phyloP scores from a whole-genome alignment of 768 basidiomycete species.

The Rhizopogon sp. region DNA sequence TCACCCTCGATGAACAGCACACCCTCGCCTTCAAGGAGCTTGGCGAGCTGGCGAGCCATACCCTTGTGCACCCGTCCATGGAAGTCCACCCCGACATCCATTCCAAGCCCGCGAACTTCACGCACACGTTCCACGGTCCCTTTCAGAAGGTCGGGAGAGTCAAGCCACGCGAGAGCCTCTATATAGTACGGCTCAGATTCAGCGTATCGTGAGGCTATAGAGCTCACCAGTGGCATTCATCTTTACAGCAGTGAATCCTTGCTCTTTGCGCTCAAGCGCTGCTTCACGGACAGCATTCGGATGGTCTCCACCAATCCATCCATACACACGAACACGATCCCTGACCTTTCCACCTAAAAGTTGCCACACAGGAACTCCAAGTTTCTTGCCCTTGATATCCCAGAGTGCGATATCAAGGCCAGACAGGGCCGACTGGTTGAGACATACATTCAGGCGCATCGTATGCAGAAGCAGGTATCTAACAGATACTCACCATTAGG shows the following conservation, averaged over 20 bases:
- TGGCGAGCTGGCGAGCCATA: slow-evolving; percentile 65
- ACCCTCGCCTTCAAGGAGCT: slow-evolving; percentile 50
- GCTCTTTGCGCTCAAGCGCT: slow-evolving; percentile 47
- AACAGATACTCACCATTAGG: slow-evolving; percentile 43
- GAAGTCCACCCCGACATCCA: slow-evolving; percentile 68
- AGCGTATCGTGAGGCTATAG: neutral
- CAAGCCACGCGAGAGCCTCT: slow-evolving; percentile 48
- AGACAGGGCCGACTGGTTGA: slow-evolving; percentile 41
- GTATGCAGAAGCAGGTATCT: neutral
- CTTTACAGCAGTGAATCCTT: slow-evolving; percentile 69
- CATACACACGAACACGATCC: slow-evolving; percentile 52
- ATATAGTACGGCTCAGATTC: slow-evolving; percentile 11
- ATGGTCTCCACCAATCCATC: slow-evolving; percentile 50
- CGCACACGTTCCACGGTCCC: slow-evolving; percentile 49
- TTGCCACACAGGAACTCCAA: slow-evolving; percentile 61
- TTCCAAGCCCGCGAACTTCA: slow-evolving; percentile 44
- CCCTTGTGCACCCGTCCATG: slow-evolving; percentile 66
- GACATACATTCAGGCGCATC: neutral
- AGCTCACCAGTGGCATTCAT: slow-evolving; percentile 60
- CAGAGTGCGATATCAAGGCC: slow-evolving; percentile 68
- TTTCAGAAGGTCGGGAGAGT: slow-evolving; percentile 48
- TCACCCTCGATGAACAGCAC: slow-evolving; percentile 65
- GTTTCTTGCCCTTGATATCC: slow-evolving; percentile 79
- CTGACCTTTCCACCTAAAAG: slow-evolving; percentile 68
- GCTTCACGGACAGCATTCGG: slow-evolving; percentile 44